These are phyloP conservation scores for Erythrobasidium hasegawianum DNA, from an alignment of 1,284 basidiomycete species.

Conservation along the genomic window DNA sequence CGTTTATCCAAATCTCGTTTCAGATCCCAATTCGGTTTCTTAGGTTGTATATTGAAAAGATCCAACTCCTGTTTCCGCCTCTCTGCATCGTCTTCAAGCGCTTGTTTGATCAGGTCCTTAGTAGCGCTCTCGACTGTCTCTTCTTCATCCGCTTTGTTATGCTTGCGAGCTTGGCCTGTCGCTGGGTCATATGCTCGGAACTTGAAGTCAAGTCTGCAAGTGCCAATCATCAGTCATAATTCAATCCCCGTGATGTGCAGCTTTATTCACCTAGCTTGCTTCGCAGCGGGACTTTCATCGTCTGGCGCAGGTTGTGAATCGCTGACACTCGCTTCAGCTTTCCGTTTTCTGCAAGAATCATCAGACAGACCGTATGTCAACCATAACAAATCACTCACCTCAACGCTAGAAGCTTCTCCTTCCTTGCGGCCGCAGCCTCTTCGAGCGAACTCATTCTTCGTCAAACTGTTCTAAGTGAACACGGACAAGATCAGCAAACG, in stretches of 20 bases:
- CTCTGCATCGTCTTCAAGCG: conserved; percentile 79
- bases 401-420: conserved; percentile 34
- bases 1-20: conserved; percentile 91
- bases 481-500: background rate
- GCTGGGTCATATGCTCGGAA: conserved; percentile 49
- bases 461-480: background rate
- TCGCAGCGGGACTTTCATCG: conserved; percentile 10
- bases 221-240: background rate
- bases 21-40: conserved; percentile 93
- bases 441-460: conserved; percentile 28
- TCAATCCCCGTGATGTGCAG: background rate
- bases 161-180: conserved; percentile 46
- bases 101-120: conserved; percentile 73
- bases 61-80: conserved; percentile 86
- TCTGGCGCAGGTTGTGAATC: background rate
- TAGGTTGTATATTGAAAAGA: conserved; percentile 92
- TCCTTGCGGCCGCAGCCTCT: conserved; percentile 32
- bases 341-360: conserved; percentile 21
- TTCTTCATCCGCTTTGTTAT: conserved; percentile 58
- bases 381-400: background rate
- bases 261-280: conserved; percentile 23
- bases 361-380: background rate
- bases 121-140: conserved; percentile 86
- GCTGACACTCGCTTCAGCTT: conserved; percentile 19
- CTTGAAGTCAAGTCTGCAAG: conserved; percentile 30